Percentiles rank a stretch among this genome's conserved stretches.
Conservation (phyloP, 2,329 filamentous ascomycete genomes). For the Scortechinia acanthostroma region DNA sequence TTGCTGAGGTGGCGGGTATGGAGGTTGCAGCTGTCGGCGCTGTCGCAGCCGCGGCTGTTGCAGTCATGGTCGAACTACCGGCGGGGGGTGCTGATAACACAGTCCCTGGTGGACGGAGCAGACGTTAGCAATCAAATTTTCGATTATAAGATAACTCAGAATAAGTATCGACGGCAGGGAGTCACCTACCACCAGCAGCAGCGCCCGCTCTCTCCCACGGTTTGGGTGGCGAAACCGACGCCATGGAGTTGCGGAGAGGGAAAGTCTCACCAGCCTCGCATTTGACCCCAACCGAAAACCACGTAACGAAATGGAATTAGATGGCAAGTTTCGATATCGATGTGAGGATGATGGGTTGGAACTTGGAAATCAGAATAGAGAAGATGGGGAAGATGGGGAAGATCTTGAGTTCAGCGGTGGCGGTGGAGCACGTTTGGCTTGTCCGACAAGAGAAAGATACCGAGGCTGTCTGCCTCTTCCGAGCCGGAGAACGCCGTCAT, state of each 20-base stretch:
- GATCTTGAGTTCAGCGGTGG: too few relatives aligned
- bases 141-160: constrained; percentile 1
- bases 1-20: constrained; percentile 27
- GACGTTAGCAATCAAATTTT: constrained; percentile 10
- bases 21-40: constrained; percentile 27
- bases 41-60: constrained; percentile 23
- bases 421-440: too few relatives aligned
- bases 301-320: too few relatives aligned
- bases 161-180: constrained; percentile 4
- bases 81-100: constrained; percentile 30
- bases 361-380: too few relatives aligned
- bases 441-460: too few relatives aligned
- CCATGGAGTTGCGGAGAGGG: constrained; percentile 2
- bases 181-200: constrained; percentile 39
- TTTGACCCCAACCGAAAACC: too few relatives aligned
- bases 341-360: too few relatives aligned
- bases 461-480: too few relatives aligned
- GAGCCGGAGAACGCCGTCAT: too few relatives aligned
- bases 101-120: constrained; percentile 21
- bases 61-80: constrained; percentile 27
- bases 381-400: too few relatives aligned
- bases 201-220: constrained; percentile 85
- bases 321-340: too few relatives aligned
- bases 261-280: not conserved
- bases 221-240: constrained; percentile 81